A percentile compares a stretch with the other conserved stretches of the same genome.
Evolutionary conservation across 139 green algal species (phyloP).

Genomic region (Chlamydomonas eustigma): DNA sequence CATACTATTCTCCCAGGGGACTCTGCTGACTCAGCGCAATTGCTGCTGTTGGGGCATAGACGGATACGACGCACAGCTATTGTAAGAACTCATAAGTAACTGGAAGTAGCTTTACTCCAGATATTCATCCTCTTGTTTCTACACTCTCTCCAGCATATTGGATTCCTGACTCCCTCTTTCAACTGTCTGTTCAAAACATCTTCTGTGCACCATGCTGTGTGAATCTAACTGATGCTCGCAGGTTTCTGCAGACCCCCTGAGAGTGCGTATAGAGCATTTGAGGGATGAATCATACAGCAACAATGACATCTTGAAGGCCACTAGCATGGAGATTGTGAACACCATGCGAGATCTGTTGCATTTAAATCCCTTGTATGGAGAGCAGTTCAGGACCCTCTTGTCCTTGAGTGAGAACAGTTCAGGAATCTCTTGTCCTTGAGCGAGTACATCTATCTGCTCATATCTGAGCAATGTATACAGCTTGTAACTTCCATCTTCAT

Average conservation of each 20-base stretch:
- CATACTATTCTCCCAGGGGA: slow-evolving; percentile 66
- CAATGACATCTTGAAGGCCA: slow-evolving; percentile 87
- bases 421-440: not conserved
- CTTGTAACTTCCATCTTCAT: too few relatives aligned
- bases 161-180: too few relatives aligned
- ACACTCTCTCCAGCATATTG: not conserved
- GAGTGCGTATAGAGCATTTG: slow-evolving; percentile 79
- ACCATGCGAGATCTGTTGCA: slow-evolving; percentile 92
- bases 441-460: too few relatives aligned
- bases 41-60: slow-evolving; percentile 89
- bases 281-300: slow-evolving; percentile 72
- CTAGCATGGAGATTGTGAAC: slow-evolving; percentile 90
- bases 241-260: slow-evolving; percentile 62
- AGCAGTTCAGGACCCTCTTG: slow-evolving; percentile 84
- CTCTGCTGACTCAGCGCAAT: slow-evolving; percentile 59
- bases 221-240: slow-evolving; percentile 15
- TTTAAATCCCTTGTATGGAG: slow-evolving; percentile 92
- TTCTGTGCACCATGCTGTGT: not conserved
- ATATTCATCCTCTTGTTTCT: not conserved
- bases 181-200: too few relatives aligned
- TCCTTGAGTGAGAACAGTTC: slow-evolving; percentile 22
- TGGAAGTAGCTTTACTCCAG: not conserved
- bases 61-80: slow-evolving; percentile 56
- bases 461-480: too few relatives aligned
- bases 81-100: slow-evolving; percentile 8